Percentiles rank a stretch among this genome's conserved stretches.
These are phyloP conservation scores for Zarea fungicola DNA, from an alignment of 2,329 filamentous ascomycete genomes.

Conservation along the genomic window DNA sequence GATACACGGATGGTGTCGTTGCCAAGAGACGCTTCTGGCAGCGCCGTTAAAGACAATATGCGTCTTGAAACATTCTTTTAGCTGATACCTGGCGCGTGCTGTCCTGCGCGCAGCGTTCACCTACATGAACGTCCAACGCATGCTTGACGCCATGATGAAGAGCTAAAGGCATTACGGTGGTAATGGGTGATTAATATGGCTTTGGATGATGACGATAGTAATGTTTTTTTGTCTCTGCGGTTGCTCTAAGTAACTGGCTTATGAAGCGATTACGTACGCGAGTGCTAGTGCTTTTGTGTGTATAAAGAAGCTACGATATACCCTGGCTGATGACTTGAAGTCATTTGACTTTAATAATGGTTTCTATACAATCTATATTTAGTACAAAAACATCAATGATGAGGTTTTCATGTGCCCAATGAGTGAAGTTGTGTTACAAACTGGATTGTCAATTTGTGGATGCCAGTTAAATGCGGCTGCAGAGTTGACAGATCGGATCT, in stretches of 20 bases:
- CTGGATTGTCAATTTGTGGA: too few relatives aligned
- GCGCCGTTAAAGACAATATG: conserved; percentile 11
- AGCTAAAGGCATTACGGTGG: background rate
- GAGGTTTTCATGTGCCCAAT: background rate
- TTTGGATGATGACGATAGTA: conserved; percentile 9
- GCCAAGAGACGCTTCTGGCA: conserved; percentile 11
- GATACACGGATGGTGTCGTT: conserved; percentile 17
- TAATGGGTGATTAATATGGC: conserved; percentile 10
- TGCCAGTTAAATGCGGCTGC: too few relatives aligned
- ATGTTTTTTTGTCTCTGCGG: conserved; percentile 6
- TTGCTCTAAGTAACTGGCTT: too few relatives aligned
- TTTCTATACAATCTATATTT: conserved; percentile 6
- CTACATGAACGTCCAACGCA: too few relatives aligned
- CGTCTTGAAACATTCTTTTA: too few relatives aligned
- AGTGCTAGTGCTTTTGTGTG: conserved; percentile 1
- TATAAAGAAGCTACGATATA: conserved; percentile 12
- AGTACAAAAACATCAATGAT: background rate
- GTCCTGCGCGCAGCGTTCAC: too few relatives aligned
- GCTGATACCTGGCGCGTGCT: background rate
- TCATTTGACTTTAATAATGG: conserved; percentile 4
- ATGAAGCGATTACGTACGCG: conserved; percentile 3
- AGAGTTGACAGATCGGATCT: too few relatives aligned
- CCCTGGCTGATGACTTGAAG: conserved; percentile 3
- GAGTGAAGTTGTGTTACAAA: too few relatives aligned
- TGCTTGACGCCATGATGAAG: background rate